Evolutionary conservation across 1,284 basidiomycete species (phyloP), one percentile per base, ranked within the genome.

Genomic region (Ceratobasidium sp.): DNA sequence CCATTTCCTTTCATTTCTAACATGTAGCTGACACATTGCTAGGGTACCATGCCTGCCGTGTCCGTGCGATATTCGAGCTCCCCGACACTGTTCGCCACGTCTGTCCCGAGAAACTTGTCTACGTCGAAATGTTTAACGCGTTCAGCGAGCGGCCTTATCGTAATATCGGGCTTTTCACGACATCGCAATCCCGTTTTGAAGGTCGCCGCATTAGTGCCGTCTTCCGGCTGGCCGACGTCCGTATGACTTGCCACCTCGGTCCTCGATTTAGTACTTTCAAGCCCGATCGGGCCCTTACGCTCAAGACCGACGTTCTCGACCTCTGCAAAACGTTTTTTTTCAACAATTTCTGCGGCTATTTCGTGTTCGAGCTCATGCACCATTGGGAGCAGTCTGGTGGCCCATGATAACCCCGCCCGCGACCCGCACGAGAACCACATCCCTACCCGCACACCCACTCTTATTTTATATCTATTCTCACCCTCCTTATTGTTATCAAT

Each of bases 241-340:
- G 44, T 12, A 65, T 75, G 71, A 75, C 71, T 6, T 76, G 73
- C 23, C 73, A 76, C 50, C 62, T 76, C 2, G 73, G 35, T 3
- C 73, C 73, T 5, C 35, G 35, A 33, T 76, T 18, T 46, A 55
- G 33, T 30, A 35, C 52, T 10, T 68, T 68, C 66, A 12, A 48
- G 35, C 62, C 41, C 18, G 18, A n/a, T 18, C 20, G 20, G n/a
- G 8, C 20, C 48, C 27, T 46, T 23, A 54, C 48, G 20, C 8
- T 16, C 27, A 1, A 2, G 23, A 16, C 48, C 46, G 62, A 76
- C 35, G 23, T 46, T 4, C 73, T 76, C n/a, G 4, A 27, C 3
- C 20, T 46, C 8, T 65, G 50, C 62, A 18, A 33, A 18, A 66
- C 7, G 3, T 76, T 76, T 30, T 76, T 41, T 23, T 38, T 76